phyloP scores from a whole-genome alignment of 306 rosid genomes.

The Casuarina equisetifolia region DNA sequence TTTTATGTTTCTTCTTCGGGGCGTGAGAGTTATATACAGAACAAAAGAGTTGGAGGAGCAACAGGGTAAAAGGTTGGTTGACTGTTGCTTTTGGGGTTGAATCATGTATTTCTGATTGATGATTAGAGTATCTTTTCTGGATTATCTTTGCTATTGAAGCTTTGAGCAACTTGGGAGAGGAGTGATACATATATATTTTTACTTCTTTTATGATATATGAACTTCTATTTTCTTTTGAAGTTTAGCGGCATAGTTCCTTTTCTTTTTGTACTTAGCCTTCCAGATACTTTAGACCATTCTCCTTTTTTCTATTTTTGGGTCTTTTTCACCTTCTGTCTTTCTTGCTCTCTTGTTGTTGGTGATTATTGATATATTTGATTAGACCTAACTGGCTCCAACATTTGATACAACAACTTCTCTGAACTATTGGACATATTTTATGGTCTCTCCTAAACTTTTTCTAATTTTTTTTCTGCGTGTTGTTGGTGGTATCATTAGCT shows the following conservation, averaged over 20 bases:
- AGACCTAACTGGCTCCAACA: neutral
- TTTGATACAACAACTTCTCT: neutral
- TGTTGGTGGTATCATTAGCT: constrained; percentile 54
- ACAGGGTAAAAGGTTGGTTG: constrained; percentile 78
- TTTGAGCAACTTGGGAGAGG: neutral
- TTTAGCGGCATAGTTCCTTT: neutral
- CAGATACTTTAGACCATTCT: neutral
- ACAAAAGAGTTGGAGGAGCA: constrained; percentile 89
- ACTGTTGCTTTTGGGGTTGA: constrained; percentile 16
- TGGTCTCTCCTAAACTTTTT: constrained; percentile 2
- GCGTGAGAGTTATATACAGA: constrained; percentile 89
- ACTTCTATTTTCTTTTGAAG: neutral
- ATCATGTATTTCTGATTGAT: constrained; percentile 3
- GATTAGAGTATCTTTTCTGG: constrained; percentile 1
- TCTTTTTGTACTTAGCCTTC: neutral
- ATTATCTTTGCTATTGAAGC: constrained; percentile 5
- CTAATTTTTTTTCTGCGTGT: constrained; percentile 15
- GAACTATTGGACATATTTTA: neutral
- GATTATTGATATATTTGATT: neutral
- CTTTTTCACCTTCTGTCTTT: neutral
- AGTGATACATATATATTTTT: neutral
- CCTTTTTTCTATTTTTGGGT: neutral
- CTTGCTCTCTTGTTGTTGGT: neutral
- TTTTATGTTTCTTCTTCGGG: constrained; percentile 49
- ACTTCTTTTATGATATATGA: neutral